Conservation (phyloP, 2,329 filamentous ascomycete species). For the Sporothrix brasiliensis region DNA sequence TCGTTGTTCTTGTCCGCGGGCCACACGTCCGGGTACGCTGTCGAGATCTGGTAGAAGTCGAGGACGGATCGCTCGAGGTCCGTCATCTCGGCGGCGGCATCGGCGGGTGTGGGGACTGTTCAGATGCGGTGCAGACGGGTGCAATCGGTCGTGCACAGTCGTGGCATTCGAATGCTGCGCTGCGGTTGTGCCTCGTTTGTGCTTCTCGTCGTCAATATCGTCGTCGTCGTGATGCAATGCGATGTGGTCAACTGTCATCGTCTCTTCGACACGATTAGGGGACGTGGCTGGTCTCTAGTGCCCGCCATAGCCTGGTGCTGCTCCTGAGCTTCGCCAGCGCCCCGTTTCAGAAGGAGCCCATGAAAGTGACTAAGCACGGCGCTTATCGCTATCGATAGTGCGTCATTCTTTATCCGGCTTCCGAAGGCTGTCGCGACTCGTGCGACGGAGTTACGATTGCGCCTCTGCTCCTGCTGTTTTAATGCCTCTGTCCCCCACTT, state of each 20-base stretch:
- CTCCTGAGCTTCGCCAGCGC: not conserved
- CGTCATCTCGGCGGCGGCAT: conserved; percentile 52
- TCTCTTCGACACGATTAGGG: conserved; percentile 6
- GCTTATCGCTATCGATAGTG: conserved; percentile 31
- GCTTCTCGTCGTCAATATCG: not conserved
- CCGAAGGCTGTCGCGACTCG: conserved; percentile 30
- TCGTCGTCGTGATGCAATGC: conserved; percentile 12
- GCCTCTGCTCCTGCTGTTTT: conserved; percentile 2
- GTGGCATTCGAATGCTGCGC: not conserved
- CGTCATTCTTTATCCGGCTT: conserved; percentile 31
- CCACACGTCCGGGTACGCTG: conserved; percentile 80
- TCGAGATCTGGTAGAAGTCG: conserved; percentile 86
- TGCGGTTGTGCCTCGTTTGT: not conserved
- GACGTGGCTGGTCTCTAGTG: conserved; percentile 22
- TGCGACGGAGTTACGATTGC: conserved; percentile 37
- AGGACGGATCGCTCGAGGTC: conserved; percentile 77
- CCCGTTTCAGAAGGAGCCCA: conserved; percentile 8
- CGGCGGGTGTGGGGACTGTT: not conserved
- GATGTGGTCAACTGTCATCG: conserved; percentile 3
- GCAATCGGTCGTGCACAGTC: not conserved
- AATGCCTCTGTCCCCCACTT: conserved; percentile 22
- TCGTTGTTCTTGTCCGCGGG: conserved; percentile 74
- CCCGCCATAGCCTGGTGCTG: conserved; percentile 2
- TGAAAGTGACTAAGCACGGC: not conserved
- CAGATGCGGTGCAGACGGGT: not conserved